These are phyloP conservation scores for Aspergillus nanangensis DNA, from an alignment of 495 filamentous ascomycete genomes.

Conservation along the genomic window DNA sequence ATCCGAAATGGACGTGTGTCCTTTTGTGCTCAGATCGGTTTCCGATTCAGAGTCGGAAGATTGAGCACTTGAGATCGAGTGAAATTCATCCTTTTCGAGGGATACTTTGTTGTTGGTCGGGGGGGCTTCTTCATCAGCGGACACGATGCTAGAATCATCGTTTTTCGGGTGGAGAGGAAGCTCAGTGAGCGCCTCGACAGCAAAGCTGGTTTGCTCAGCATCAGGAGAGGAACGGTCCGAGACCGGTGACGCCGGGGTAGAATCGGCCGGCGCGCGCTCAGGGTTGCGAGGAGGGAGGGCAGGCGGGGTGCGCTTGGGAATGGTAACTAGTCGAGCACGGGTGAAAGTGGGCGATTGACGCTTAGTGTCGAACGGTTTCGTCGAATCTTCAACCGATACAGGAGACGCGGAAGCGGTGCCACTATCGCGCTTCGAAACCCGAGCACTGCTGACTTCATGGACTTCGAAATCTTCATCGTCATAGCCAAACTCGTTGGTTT, in stretches of 20 bases:
- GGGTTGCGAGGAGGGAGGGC: conserved; percentile 61
- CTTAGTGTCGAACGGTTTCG: conserved; percentile 39
- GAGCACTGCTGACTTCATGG: conserved; percentile 39
- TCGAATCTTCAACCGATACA: conserved; percentile 38
- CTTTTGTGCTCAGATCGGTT: conserved; percentile 4
- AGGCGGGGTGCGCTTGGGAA: conserved; percentile 65
- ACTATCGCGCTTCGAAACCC: conserved; percentile 43
- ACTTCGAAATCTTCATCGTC: conserved; percentile 36
- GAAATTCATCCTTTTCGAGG: conserved; percentile 37
- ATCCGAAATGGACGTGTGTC: conserved; percentile 1
- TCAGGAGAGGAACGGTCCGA: conserved; percentile 12
- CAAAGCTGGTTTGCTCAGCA: conserved; percentile 19
- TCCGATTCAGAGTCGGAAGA: conserved; percentile 12
- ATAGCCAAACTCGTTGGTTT: conserved; percentile 10
- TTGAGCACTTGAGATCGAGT: conserved; percentile 35
- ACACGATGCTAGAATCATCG: conserved; percentile 17
- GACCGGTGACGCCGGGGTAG: conserved; percentile 16
- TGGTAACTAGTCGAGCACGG: conserved; percentile 63
- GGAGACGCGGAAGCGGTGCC: conserved; percentile 49
- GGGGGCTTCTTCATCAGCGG: conserved; percentile 13
- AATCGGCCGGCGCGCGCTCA: conserved; percentile 26
- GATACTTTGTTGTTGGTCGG: no score
- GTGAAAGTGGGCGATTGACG: conserved; percentile 48
- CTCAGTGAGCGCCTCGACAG: conserved; percentile 14
- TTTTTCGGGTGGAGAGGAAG: conserved; percentile 18